Evolutionary conservation across 2,329 filamentous ascomycete genomes (phyloP), one percentile per base, ranked within the genome.

Genomic region (Daldinia sp.): DNA sequence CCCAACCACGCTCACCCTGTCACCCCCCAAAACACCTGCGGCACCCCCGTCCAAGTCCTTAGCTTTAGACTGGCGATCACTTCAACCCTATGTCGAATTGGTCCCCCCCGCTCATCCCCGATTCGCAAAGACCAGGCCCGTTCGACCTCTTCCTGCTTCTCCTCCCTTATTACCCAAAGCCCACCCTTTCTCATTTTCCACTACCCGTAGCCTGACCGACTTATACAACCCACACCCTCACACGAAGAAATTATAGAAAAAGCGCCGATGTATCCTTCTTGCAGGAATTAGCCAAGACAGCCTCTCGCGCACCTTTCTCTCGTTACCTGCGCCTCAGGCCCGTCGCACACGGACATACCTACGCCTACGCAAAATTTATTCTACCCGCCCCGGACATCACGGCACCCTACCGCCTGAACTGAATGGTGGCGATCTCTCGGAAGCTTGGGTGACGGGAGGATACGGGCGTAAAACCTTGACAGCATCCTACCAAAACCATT

Each of bases 51-150:
- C 63, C 60, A 56, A 55, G 68, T 69, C 70, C 67, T 75, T 67
- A 74, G 69, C 67, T 73, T 73, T 69, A 60, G 70, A 75, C 69
- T 75, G 75, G 74, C 75, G 75, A 76, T 76, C 75, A 75, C 75
- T 74, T 76, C 75, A 75, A 68, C 66, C 48, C 67, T 68, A 70
- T 67, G 69, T 74, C 73, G 71, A 74, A 73, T 74, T 72, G 63
- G 68, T 68, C 50, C 67, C 65, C 72, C 66, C 71, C 70, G 67
- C 70, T 64, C 74, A 66, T 73, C 70, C 67, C 68, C 73, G 65
- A 71, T 71, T 71, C 65, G 65, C 65, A 68, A 68, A 59, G 51
- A 62, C 59, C 57, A 61, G 63, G 65, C 59, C 66, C 59, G 48
- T 71, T 72, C 67, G 56, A 73, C 58, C 35, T 63, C 59, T 71